A percentile compares a stretch with the other conserved stretches of the same genome.
Evolutionary conservation across 2,329 filamentous ascomycete species (phyloP).

Genomic region (Piedraia hortae): DNA sequence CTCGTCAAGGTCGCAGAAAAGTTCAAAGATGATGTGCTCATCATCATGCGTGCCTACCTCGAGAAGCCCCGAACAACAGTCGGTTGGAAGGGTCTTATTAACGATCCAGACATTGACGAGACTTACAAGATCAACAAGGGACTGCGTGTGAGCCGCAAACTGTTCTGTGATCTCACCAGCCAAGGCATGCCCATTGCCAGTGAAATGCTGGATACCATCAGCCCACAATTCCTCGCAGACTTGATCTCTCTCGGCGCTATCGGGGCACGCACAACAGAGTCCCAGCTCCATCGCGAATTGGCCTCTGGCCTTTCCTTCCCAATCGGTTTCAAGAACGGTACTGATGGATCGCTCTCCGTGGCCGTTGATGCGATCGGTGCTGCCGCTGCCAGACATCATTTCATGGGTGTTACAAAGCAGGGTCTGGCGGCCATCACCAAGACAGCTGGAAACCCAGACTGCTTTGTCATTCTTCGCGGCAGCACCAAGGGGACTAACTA

Average conservation of each 20-base stretch:
- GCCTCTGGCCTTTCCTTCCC: slow-evolving; percentile 90
- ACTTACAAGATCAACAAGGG: slow-evolving; percentile 99
- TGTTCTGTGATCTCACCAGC: slow-evolving; percentile 73
- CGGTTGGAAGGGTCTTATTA: slow-evolving; percentile 97
- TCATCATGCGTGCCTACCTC: slow-evolving; percentile 96
- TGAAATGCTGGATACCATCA: slow-evolving; percentile 98
- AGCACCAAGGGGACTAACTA: slow-evolving; percentile 85
- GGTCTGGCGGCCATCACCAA: slow-evolving; percentile 83
- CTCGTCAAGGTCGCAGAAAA: slow-evolving; percentile 53
- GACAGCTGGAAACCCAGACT: slow-evolving; percentile 83
- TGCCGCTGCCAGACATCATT: slow-evolving; percentile 68
- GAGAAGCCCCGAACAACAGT: slow-evolving; percentile 97
- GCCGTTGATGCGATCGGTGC: slow-evolving; percentile 83
- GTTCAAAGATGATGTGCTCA: slow-evolving; percentile 57
- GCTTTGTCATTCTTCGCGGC: slow-evolving; percentile 84
- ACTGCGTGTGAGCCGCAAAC: slow-evolving; percentile 64
- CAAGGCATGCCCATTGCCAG: slow-evolving; percentile 81
- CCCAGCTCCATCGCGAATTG: slow-evolving; percentile 83
- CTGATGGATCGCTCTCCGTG: slow-evolving; percentile 69
- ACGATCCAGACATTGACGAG: slow-evolving; percentile 92
- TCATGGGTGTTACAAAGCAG: slow-evolving; percentile 96
- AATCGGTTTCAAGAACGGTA: slow-evolving; percentile 98
- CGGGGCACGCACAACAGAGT: slow-evolving; percentile 86
- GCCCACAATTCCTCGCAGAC: slow-evolving; percentile 89
- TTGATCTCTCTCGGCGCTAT: slow-evolving; percentile 88